A percentile compares a stretch with the other conserved stretches of the same genome.
Conservation (phyloP, 225 moss, liverwort and hornwort genomes). For the Sphagnum contortum region DNA sequence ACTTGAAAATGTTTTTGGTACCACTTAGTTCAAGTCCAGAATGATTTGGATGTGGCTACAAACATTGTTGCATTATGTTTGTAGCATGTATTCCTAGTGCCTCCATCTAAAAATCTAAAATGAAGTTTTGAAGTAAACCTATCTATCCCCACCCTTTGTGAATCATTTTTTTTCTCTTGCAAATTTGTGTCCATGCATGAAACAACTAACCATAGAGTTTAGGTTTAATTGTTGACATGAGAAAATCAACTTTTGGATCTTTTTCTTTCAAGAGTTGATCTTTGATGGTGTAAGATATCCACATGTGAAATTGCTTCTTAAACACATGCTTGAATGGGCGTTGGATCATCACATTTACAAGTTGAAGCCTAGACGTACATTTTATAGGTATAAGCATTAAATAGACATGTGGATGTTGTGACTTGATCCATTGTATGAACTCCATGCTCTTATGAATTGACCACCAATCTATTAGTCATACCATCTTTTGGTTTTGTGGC, state of each 20-base stretch:
- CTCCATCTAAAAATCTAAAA: not conserved
- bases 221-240: not conserved
- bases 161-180: not conserved
- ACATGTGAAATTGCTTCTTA: not conserved
- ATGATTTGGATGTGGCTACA: too few relatives aligned
- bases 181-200: not conserved
- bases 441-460: not conserved
- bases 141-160: not conserved
- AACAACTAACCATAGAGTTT: not conserved
- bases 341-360: not conserved
- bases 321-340: not conserved
- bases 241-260: not conserved
- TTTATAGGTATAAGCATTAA: not conserved
- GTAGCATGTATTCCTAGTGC: not conserved
- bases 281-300: not conserved
- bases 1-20: too few relatives aligned
- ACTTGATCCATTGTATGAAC: not conserved
- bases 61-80: not conserved
- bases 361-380: not conserved
- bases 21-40: too few relatives aligned
- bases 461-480: not conserved
- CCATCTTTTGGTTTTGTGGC: not conserved
- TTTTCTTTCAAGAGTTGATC: not conserved
- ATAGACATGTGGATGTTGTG: not conserved
- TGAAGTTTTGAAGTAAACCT: not conserved